Percentiles rank a stretch among this genome's conserved stretches.
These are phyloP conservation scores for Tricholoma matsutake DNA, from an alignment of 768 basidiomycete species.

Conservation along the genomic window DNA sequence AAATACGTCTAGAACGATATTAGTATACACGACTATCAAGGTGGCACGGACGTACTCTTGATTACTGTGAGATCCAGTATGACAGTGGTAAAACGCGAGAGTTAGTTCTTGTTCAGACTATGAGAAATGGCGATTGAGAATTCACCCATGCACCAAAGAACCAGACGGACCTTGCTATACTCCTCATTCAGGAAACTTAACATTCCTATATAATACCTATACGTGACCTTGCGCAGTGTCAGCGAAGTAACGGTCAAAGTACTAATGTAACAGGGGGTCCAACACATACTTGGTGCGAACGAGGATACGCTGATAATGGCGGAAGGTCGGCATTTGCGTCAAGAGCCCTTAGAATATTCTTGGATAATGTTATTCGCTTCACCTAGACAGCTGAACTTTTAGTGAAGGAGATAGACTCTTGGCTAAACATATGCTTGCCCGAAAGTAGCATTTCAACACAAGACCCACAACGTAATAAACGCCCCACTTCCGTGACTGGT, in stretches of 20 bases:
- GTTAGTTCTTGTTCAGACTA: constrained; percentile 86
- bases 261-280: background rate
- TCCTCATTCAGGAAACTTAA: constrained; percentile 92
- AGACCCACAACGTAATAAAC: constrained; percentile 90
- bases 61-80: constrained; percentile 64
- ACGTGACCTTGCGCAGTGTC: constrained; percentile 68
- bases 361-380: constrained; percentile 85
- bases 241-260: constrained; percentile 4
- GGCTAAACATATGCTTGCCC: constrained; percentile 46
- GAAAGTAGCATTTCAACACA: constrained; percentile 93
- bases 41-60: constrained; percentile 61
- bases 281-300: constrained; percentile 74
- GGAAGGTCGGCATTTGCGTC: constrained; percentile 86
- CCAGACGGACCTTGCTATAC: constrained; percentile 64
- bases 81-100: constrained; percentile 84
- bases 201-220: constrained; percentile 93
- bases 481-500: constrained; percentile 84
- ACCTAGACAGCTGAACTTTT: constrained; percentile 46
- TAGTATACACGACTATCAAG: background rate
- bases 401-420: background rate
- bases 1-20: constrained; percentile 62
- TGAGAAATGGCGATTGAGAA: background rate
- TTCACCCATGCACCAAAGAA: background rate
- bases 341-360: constrained; percentile 88
- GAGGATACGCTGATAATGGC: constrained; percentile 68